Percentiles rank a stretch among this genome's conserved stretches.
Conservation (phyloP, 768 basidiomycete genomes). For the Macrolepiota albuminosa region DNA sequence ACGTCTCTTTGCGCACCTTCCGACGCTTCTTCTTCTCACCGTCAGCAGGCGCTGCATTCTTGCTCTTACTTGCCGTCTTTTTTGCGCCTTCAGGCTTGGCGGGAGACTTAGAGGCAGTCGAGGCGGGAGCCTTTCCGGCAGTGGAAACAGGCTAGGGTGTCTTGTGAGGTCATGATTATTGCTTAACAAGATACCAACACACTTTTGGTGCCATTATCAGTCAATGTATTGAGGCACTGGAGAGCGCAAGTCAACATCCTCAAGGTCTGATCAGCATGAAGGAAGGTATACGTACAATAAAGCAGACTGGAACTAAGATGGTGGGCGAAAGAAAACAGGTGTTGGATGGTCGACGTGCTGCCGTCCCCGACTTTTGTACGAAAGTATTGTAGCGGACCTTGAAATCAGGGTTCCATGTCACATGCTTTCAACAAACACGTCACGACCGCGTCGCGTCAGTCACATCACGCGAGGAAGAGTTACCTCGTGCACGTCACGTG, state of each 20-base stretch:
- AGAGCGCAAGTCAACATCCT: neutral
- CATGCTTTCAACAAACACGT: constrained; percentile 14
- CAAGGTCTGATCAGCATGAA: neutral
- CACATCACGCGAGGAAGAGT: constrained; percentile 8
- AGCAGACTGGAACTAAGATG: constrained; percentile 13
- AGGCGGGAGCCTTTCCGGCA: constrained; percentile 58
- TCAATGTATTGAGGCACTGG: neutral
- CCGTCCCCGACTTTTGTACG: constrained; percentile 11
- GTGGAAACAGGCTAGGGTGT: constrained; percentile 55
- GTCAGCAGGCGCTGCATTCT: constrained; percentile 38
- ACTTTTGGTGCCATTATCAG: constrained; percentile 31
- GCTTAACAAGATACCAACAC: neutral
- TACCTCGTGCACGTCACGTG: too few species aligned
- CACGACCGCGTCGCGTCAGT: constrained; percentile 15
- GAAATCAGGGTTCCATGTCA: constrained; percentile 7
- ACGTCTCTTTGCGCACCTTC: constrained; percentile 79
- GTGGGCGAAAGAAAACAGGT: constrained; percentile 16
- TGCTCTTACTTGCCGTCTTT: constrained; percentile 39
- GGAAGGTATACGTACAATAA: neutral
- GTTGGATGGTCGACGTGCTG: constrained; percentile 14
- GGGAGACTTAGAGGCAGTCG: constrained; percentile 42
- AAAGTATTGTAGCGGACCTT: constrained; percentile 15
- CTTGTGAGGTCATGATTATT: neutral
- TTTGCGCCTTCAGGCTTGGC: constrained; percentile 39
- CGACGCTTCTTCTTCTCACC: constrained; percentile 78